Percentiles rank a stretch among this genome's conserved stretches.
phyloP scores from a whole-genome alignment of 1,284 basidiomycete genomes.

The Heterobasidion occidentale region DNA sequence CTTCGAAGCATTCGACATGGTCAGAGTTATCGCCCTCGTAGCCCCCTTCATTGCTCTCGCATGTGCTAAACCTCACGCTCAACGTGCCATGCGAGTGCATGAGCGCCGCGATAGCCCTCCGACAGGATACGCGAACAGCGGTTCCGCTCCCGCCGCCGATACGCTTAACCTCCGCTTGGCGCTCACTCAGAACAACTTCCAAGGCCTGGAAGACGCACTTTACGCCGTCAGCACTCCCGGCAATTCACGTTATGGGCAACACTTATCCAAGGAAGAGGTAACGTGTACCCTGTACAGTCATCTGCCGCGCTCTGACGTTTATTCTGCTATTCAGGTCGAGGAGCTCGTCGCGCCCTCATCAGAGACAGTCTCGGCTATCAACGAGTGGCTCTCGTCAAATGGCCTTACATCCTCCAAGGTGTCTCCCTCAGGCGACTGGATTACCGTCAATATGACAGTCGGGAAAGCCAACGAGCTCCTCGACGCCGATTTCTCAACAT shows the following conservation, averaged over 20 bases:
- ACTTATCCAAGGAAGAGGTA: constrained; percentile 19
- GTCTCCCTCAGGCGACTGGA: constrained; percentile 18
- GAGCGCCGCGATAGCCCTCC: constrained; percentile 19
- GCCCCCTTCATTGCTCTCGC: not conserved
- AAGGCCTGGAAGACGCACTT: constrained; percentile 26
- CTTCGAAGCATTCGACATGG: not conserved
- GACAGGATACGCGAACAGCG: constrained; percentile 19
- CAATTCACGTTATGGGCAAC: constrained; percentile 18
- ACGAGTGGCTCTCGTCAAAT: constrained; percentile 24
- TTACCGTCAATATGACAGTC: constrained; percentile 15
- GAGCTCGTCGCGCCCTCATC: not conserved
- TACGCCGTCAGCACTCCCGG: constrained; percentile 18
- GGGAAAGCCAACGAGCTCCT: constrained; percentile 27
- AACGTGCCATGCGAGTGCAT: constrained; percentile 17
- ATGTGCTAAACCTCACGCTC: not conserved
- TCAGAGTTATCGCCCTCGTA: not conserved
- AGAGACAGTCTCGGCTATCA: constrained; percentile 23
- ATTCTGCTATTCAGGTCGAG: not conserved
- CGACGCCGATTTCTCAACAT: constrained; percentile 24
- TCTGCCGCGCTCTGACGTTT: not conserved
- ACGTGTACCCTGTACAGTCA: not conserved
- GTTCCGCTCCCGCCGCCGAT: constrained; percentile 18
- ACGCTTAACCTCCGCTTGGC: constrained; percentile 25
- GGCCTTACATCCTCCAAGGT: constrained; percentile 18
- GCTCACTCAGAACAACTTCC: constrained; percentile 24